Percentiles rank a stretch among this genome's conserved stretches.
Evolutionary conservation across 345 rosid genomes (phyloP).

Genomic region (Salix brachista): DNA sequence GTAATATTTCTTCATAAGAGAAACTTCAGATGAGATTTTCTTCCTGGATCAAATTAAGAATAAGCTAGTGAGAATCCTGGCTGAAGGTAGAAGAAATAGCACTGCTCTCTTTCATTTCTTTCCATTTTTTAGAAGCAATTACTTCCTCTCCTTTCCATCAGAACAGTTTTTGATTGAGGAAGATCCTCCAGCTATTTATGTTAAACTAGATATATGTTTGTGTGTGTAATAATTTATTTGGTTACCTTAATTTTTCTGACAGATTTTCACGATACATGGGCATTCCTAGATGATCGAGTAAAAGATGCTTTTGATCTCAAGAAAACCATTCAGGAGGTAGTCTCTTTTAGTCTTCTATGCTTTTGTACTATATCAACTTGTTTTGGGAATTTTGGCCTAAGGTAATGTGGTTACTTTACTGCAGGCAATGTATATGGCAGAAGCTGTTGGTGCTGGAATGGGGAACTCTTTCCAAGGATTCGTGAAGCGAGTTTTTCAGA

Average conservation of each 20-base stretch:
- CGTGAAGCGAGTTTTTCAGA: conserved; percentile 47
- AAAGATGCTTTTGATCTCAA: conserved; percentile 87
- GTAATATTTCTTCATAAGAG: neutral
- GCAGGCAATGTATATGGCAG: conserved; percentile 88
- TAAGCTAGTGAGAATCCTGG: neutral
- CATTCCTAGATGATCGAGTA: conserved; percentile 70
- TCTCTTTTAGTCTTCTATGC: neutral
- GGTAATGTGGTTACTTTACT: conserved; percentile 12
- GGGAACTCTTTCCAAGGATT: conserved; percentile 83
- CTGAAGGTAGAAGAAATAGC: neutral
- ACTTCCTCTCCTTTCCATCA: neutral
- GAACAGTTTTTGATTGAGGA: neutral
- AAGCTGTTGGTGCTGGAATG: conserved; percentile 83
- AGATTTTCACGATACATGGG: conserved; percentile 79
- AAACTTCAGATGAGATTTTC: neutral
- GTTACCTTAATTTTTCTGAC: conserved; percentile 11
- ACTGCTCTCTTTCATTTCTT: neutral
- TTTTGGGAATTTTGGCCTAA: neutral
- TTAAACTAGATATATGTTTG: neutral
- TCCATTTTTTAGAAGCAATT: neutral
- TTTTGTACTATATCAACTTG: neutral
- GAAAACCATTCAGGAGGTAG: conserved; percentile 87
- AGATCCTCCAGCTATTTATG: conserved; percentile 4
- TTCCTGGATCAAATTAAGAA: neutral
- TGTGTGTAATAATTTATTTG: neutral